Conservation (phyloP, 73 alveolate genomes). For the Durusdinium trenchii region DNA sequence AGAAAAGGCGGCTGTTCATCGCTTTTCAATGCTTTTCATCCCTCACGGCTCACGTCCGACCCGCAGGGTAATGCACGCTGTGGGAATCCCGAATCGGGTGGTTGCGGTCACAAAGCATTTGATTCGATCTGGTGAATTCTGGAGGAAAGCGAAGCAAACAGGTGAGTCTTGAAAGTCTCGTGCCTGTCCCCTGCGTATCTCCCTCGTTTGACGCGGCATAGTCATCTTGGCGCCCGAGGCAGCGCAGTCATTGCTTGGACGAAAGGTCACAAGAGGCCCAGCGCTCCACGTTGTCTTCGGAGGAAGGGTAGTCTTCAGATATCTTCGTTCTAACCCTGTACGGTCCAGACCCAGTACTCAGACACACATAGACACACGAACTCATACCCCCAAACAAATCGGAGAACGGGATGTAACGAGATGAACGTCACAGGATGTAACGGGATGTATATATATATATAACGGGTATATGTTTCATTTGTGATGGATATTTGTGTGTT, state of each 20-base stretch:
- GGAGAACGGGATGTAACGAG: neutral
- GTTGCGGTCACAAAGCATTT: neutral
- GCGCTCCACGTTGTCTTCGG: neutral
- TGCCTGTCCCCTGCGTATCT: neutral
- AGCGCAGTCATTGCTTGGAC: slow-evolving; percentile 82
- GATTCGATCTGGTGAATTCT: neutral
- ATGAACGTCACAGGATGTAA: neutral
- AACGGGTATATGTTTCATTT: neutral
- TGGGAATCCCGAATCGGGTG: neutral
- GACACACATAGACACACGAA: too few species aligned
- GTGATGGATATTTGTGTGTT: neutral
- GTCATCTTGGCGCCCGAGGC: slow-evolving; percentile 35
- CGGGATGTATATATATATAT: neutral
- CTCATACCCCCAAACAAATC: too few species aligned
- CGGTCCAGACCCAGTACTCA: too few species aligned
- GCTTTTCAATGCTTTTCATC: too few species aligned
- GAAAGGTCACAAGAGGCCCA: slow-evolving; percentile 66
- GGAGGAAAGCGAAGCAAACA: neutral
- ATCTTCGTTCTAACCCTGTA: too few species aligned
- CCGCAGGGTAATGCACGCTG: neutral
- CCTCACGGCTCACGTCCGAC: too few species aligned
- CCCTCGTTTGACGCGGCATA: too few species aligned
- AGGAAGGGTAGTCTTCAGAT: too few species aligned
- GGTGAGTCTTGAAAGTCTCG: neutral
- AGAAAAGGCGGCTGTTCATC: too few species aligned